Base-by-base conservation (phyloP, 768 basidiomycete species). In the Mycena olivaceomarginata region DNA sequence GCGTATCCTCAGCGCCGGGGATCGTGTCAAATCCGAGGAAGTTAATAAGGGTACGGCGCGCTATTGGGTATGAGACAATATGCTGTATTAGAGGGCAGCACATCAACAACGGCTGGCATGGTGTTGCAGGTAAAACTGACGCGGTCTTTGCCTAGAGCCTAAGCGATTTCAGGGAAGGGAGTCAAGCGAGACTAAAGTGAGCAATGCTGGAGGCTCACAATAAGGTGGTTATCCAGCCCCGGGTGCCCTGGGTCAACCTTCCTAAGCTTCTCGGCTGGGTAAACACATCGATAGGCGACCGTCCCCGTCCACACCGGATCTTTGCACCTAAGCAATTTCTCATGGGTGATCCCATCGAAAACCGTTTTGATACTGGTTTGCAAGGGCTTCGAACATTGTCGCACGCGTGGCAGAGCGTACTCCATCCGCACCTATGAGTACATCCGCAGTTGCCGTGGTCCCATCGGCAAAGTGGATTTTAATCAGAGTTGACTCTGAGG, bases 231-330 rank as follows among this genome's bases (percentile, higher is more conserved):
- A 31, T 70, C 60, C 59, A 70, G 59, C 45, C 56, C 69, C 57
- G 59, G 69, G 46, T 70, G 69, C 59, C 57, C 59, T 70, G 69
- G 69, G 40, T 70, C 69, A 43, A 62, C 43, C 57, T 62, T 70
- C 69, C 69, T 70, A 39, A 70, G 69, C 59, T 70, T 70, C 69
- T 70, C 69, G 31, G 59, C 69, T 43, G 69, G 45, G 59, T 37
- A 70, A 62, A 70, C 57, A 43, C 59, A 70, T 62, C 69, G 69
- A 62, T 70, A 70, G 25, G 69, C 69, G 57, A 70, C 43, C 59
- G 69, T 70, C 57, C 69, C 69, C 57, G 69, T 70, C 69, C 69
- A 70, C 59, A 70, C 69, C 41, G 69, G 69, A 46, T 70, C 57
- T 59, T 70, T 70, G 69, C 69, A 70, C 59, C 45, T 70, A 22